Evolutionary conservation across 257 asterid genomes (phyloP).

Genomic region (Primulina huaijiensis): DNA sequence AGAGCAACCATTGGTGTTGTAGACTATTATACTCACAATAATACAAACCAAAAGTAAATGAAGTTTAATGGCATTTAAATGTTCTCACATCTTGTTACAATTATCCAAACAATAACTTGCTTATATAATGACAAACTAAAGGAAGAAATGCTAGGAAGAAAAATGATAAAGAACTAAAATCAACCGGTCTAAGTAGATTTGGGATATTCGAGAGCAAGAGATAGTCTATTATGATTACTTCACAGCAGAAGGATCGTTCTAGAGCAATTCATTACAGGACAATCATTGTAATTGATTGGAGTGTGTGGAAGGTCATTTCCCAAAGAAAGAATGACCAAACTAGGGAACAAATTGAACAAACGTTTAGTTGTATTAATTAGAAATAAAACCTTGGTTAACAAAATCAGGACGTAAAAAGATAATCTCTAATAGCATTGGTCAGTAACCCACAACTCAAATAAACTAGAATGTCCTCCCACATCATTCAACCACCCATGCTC

Average conservation of each 20-base stretch:
- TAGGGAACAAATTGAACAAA: not conserved
- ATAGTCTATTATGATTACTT: no score
- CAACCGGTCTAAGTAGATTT: not conserved
- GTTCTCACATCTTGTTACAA: not conserved
- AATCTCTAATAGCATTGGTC: no score
- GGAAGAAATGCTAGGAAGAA: not conserved
- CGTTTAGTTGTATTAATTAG: not conserved
- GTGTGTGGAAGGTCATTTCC: not conserved
- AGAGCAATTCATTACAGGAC: no score
- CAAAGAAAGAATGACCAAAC: not conserved
- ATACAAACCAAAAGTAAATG: not conserved
- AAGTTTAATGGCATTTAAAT: not conserved
- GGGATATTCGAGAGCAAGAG: not conserved
- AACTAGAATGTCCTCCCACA: conserved; percentile 4
- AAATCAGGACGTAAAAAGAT: not conserved
- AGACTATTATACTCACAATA: no score
- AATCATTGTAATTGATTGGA: no score
- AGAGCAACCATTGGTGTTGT: no score
- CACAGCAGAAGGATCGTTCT: no score
- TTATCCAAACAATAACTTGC: no score
- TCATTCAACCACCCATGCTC: conserved; percentile 4
- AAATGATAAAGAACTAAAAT: no score
- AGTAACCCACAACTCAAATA: not conserved
- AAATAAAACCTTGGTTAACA: not conserved
- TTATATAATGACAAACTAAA: not conserved